phyloP scores from a whole-genome alignment of 129 eudicot genomes.

The Flaveria trinervia region DNA sequence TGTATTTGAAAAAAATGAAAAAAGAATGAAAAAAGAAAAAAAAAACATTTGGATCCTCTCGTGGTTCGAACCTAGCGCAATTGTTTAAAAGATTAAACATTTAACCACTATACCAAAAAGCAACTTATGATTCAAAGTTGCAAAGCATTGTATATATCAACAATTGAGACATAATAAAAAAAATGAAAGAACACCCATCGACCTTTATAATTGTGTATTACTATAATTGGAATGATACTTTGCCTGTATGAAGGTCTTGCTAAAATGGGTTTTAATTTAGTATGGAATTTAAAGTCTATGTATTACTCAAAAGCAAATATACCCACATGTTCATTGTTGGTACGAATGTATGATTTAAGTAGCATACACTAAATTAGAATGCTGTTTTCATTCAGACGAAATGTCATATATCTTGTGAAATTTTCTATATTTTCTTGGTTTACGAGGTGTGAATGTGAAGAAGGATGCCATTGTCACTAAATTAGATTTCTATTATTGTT shows the following conservation, averaged over 20 bases:
- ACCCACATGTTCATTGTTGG: background rate
- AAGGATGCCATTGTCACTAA: slow-evolving; percentile 80
- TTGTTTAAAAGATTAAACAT: too few species aligned
- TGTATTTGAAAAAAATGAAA: too few species aligned
- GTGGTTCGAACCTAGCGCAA: too few species aligned
- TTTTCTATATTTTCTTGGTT: slow-evolving; percentile 8
- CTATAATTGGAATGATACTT: background rate
- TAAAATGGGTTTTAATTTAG: background rate
- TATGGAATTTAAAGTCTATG: background rate
- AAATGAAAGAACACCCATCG: too few species aligned
- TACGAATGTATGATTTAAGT: background rate
- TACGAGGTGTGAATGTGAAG: slow-evolving; percentile 79
- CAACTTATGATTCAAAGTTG: too few species aligned
- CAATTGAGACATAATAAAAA: too few species aligned
- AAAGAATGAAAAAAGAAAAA: too few species aligned
- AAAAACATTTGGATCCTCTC: too few species aligned
- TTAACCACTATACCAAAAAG: too few species aligned
- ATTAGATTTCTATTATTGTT: too few species aligned
- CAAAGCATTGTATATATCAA: too few species aligned
- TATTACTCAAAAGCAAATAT: background rate
- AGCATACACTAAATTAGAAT: background rate
- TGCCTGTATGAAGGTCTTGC: background rate
- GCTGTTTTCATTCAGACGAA: background rate
- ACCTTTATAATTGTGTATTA: too few species aligned
- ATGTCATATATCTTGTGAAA: background rate